Conservation (phyloP, 192 early-diverging fungal species). For the Rhizoclosmatium sp. region DNA sequence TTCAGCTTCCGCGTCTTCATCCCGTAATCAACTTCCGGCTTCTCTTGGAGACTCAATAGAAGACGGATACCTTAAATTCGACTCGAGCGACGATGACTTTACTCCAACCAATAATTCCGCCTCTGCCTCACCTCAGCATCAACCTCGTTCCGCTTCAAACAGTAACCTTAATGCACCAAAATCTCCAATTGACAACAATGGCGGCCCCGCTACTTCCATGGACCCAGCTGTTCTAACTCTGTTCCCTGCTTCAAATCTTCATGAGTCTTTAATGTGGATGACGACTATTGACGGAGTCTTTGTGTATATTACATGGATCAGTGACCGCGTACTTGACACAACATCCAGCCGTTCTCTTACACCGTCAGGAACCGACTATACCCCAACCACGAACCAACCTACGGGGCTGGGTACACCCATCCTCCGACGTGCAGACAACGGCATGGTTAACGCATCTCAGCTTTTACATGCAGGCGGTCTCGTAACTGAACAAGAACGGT, state of each 20-base stretch:
- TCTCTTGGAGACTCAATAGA: background rate
- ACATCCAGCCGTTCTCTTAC: background rate
- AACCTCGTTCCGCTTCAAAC: background rate
- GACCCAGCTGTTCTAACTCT: slow-evolving; percentile 30
- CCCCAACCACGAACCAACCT: background rate
- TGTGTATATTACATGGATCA: slow-evolving; percentile 43
- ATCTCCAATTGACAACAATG: background rate
- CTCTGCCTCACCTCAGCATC: background rate
- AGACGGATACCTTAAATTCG: slow-evolving; percentile 29
- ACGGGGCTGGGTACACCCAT: slow-evolving; percentile 47
- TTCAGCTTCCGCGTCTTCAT: slow-evolving; percentile 10
- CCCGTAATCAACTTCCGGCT: background rate
- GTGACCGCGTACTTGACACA: slow-evolving; percentile 1
- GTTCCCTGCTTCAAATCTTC: slow-evolving; percentile 24
- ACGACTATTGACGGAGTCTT: slow-evolving; percentile 42
- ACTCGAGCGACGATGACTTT: slow-evolving; percentile 24
- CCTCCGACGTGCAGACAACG: slow-evolving; percentile 80
- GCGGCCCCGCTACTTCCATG: slow-evolving; percentile 10
- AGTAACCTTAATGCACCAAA: background rate
- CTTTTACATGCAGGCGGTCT: slow-evolving; percentile 88
- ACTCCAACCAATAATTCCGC: background rate
- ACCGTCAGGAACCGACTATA: slow-evolving; percentile 3
- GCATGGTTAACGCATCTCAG: slow-evolving; percentile 84
- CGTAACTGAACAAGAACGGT: slow-evolving; percentile 81
- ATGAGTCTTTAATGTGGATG: slow-evolving; percentile 39